These are phyloP conservation scores for Aspergillus novoparasiticus DNA, from an alignment of 2,329 filamentous ascomycete species.

Conservation along the genomic window DNA sequence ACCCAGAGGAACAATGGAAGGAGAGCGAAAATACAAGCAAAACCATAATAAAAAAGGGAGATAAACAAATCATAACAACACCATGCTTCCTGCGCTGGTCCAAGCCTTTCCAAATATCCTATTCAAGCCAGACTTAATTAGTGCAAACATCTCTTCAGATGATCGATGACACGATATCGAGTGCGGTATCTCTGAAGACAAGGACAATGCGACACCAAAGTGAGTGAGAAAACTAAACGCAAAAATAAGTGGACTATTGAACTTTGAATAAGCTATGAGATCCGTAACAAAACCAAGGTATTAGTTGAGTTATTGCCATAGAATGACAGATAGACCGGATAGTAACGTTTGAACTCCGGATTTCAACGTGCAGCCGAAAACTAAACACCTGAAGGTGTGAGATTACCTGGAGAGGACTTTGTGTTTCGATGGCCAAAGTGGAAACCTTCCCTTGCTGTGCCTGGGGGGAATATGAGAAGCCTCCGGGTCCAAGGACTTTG, in stretches of 20 bases:
- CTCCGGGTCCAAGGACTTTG: slow-evolving; percentile 17
- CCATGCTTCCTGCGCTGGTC: not conserved
- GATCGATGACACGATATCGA: not conserved
- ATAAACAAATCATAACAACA: not conserved
- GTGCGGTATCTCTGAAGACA: not conserved
- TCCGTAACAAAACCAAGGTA: not conserved
- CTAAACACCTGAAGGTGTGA: slow-evolving; percentile 2
- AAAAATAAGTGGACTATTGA: not conserved
- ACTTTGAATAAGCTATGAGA: not conserved
- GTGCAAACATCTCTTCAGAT: not conserved
- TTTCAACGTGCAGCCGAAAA: not conserved
- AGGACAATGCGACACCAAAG: not conserved
- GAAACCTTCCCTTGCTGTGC: slow-evolving; percentile 6
- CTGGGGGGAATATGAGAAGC: slow-evolving; percentile 11
- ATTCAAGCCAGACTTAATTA: not conserved
- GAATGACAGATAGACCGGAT: not conserved
- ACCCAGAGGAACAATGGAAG: not conserved
- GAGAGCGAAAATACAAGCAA: not conserved
- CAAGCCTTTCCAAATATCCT: not conserved
- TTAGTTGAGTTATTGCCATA: not conserved
- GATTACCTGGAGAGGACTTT: slow-evolving; percentile 25
- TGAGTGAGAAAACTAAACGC: not conserved
- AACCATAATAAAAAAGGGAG: not conserved
- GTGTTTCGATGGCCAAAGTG: slow-evolving; percentile 23
- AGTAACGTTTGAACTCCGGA: not conserved